A percentile compares a stretch with the other conserved stretches of the same genome.
Conservation (phyloP, 2,329 filamentous ascomycete genomes). For the Trichophyton mentagrophytes region DNA sequence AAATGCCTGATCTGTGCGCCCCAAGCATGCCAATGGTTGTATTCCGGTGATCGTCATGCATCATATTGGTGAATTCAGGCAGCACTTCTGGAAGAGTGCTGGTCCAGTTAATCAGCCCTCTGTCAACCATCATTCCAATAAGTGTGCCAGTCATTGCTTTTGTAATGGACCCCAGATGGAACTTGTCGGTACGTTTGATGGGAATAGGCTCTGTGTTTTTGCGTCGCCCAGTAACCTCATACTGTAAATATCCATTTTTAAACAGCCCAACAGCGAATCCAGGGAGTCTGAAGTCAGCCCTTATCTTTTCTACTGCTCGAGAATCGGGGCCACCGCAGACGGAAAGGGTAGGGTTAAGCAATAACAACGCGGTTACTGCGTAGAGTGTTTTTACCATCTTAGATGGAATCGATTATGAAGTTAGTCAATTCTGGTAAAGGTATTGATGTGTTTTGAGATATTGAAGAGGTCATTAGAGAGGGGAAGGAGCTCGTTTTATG, state of each 20-base stretch:
- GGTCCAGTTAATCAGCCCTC: constrained; percentile 6
- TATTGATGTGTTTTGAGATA: background rate
- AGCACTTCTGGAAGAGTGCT: constrained; percentile 7
- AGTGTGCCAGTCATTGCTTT: constrained; percentile 9
- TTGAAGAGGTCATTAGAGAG: background rate
- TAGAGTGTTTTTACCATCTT: background rate
- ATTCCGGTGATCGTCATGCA: constrained; percentile 5
- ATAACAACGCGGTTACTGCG: background rate
- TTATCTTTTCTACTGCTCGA: constrained; percentile 3
- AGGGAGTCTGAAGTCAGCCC: constrained; percentile 3
- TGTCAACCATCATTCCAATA: constrained; percentile 8
- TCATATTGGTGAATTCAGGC: background rate
- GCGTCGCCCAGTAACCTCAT: constrained; percentile 4
- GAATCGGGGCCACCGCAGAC: background rate
- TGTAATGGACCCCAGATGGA: constrained; percentile 8
- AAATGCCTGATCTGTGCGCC: constrained; percentile 7
- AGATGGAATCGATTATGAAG: background rate
- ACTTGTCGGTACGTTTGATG: constrained; percentile 3
- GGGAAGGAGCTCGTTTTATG: background rate
- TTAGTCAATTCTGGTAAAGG: background rate
- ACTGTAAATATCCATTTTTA: background rate
- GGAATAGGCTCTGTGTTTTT: background rate
- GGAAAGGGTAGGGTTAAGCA: background rate
- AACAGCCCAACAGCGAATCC: constrained; percentile 3
- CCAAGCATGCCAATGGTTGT: constrained; percentile 9